Base-by-base conservation (phyloP, 345 rosid species). In the Anacardium occidentale region DNA sequence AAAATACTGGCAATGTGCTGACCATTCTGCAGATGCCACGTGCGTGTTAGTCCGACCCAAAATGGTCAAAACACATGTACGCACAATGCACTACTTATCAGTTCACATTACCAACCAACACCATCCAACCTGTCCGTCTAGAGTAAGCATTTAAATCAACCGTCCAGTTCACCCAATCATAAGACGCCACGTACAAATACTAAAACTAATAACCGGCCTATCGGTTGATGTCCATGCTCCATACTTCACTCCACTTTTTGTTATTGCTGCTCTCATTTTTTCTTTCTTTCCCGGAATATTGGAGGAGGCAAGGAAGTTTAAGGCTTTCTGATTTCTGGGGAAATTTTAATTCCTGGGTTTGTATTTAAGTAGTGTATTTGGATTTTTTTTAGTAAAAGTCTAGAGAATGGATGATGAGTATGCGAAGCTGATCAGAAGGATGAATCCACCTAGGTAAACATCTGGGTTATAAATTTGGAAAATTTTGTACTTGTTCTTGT, bases 341-440 rank as follows among this genome's bases (percentile, higher is more conserved):
- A 48, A 13, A 24, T 10, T 18, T 29, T 64, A 47, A 15, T 50
- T 62, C 14, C n/a, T 48, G 56, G 11, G 21, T 54, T 10, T 77
- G 1, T 0, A 22, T 63, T 53, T n/a, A 24, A 11, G 42, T 12
- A n/a, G 37, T 48, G 2, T 29, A 18, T 69, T 55, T 13, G 8
- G n/a, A 34, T 54, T 78, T 45, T 47, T 25, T 29, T 37, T 51
- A 56, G 14, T 3, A 50, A 14, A 50, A 3, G 18, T 11, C 24
- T 9, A 24, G 42, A 78, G 77, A 74, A 86, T 88, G 90, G 96
- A 90, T 72, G 98, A 90, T 71, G 94, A 90, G 80, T 92, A 78
- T 68, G 91, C 94, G 40, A 92, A 92, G 89, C 88, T 92, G 72
- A 76, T 92, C 79, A 80, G 96, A 77, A 89, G 98, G 77, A 89